Evolutionary conservation across 352 stramenopile species (phyloP).

Genomic region (Phytophthora hibernalis): DNA sequence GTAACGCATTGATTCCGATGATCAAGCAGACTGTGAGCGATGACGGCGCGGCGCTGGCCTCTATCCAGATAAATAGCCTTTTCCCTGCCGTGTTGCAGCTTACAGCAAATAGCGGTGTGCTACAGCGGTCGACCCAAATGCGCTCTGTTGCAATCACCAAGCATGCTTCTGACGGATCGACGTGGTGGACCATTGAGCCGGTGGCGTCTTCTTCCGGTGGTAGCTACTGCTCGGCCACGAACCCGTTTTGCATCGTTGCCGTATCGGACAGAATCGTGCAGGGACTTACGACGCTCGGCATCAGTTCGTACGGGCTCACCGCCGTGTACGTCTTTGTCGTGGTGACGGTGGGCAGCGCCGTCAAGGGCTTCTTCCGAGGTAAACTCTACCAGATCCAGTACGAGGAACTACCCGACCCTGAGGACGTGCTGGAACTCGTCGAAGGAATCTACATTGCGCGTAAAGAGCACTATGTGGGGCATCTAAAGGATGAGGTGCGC

Average conservation of each 20-base stretch:
- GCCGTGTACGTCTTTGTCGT: slow-evolving; percentile 90
- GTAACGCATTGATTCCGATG: slow-evolving; percentile 74
- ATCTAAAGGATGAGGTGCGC: slow-evolving; percentile 88
- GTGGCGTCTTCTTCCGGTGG: slow-evolving; percentile 34
- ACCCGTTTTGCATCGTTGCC: slow-evolving; percentile 81
- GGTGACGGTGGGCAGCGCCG: slow-evolving; percentile 84
- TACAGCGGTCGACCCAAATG: slow-evolving; percentile 60
- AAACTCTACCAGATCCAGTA: slow-evolving; percentile 87
- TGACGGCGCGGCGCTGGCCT: slow-evolving; percentile 35
- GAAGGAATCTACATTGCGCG: slow-evolving; percentile 91
- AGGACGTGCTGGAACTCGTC: slow-evolving; percentile 87
- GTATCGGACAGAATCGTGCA: slow-evolving; percentile 90
- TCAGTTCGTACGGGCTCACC: slow-evolving; percentile 87
- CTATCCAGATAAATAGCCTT: slow-evolving; percentile 61
- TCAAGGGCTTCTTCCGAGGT: slow-evolving; percentile 87
- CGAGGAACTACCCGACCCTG: slow-evolving; percentile 78
- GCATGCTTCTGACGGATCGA: slow-evolving; percentile 56
- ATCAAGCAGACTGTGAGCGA: slow-evolving; percentile 66
- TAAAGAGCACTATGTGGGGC: slow-evolving; percentile 83
- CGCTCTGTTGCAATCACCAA: slow-evolving; percentile 67
- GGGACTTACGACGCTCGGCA: slow-evolving; percentile 77
- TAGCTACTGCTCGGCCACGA: slow-evolving; percentile 54
- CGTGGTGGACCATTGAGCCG: slow-evolving; percentile 76
- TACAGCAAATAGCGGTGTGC: slow-evolving; percentile 67
- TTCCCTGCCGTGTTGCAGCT: slow-evolving; percentile 78